Evolutionary conservation across 148 eudicot genomes (phyloP).

Genomic region (Hydrangea macrophylla): DNA sequence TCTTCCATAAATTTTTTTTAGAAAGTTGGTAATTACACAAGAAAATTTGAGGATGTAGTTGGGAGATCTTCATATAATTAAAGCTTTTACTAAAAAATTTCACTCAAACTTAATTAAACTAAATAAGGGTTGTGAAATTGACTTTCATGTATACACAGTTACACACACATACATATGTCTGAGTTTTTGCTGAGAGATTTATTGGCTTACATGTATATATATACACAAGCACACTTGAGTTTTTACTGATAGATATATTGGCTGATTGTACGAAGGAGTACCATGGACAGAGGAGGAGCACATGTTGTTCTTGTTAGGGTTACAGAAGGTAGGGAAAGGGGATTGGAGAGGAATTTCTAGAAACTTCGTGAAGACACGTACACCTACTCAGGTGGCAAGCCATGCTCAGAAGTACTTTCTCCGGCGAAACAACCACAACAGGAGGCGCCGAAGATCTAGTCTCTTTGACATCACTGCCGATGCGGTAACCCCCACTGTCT

Average conservation of each 20-base stretch:
- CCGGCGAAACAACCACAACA: constrained; percentile 57
- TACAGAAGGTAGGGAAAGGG: constrained; percentile 74
- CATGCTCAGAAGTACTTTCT: constrained; percentile 90
- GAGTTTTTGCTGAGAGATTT: neutral
- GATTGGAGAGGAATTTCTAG: constrained; percentile 91
- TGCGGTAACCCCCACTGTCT: constrained; percentile 32
- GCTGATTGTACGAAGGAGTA: constrained; percentile 37
- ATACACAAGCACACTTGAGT: neutral
- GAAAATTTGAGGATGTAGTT: no score
- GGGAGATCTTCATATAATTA: no score
- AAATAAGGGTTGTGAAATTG: no score
- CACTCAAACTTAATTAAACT: no score
- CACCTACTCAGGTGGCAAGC: constrained; percentile 91
- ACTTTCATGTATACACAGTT: no score
- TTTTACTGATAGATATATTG: neutral
- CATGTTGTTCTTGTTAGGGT: constrained; percentile 56
- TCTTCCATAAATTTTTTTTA: no score
- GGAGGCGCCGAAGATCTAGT: constrained; percentile 79
- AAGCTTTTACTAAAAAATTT: no score
- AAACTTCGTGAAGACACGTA: constrained; percentile 76
- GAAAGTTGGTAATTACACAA: no score
- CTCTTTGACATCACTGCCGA: constrained; percentile 87
- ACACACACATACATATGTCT: neutral
- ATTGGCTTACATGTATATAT: neutral
- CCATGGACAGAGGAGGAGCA: constrained; percentile 91